A percentile compares a stretch with the other conserved stretches of the same genome.
Evolutionary conservation across 495 filamentous ascomycete genomes (phyloP).

Genomic region (Talaromyces stipitatus): DNA sequence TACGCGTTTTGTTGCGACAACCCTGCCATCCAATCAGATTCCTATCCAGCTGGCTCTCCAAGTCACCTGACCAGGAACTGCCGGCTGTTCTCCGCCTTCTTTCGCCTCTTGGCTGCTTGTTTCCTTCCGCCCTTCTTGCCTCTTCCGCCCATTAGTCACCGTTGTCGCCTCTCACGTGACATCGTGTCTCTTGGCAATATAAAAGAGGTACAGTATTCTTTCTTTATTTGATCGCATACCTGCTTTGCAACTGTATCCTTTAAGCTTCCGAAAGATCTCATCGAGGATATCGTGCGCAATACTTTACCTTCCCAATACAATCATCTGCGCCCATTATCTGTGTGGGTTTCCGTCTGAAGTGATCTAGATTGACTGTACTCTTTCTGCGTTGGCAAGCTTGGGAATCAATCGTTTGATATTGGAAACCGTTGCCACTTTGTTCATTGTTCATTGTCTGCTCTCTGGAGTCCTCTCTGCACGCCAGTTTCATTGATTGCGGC

Average conservation of each 20-base stretch:
- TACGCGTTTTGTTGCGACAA: background rate
- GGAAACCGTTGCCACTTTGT: background rate
- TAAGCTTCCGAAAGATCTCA: background rate
- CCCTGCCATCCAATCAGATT: background rate
- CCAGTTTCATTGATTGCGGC: background rate
- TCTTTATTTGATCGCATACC: conserved; percentile 27
- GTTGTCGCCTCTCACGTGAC: conserved; percentile 35
- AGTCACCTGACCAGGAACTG: conserved; percentile 7
- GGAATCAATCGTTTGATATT: background rate
- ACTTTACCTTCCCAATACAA: background rate
- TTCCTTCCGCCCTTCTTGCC: conserved; percentile 8
- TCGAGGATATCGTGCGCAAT: background rate
- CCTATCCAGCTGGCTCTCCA: conserved; percentile 6
- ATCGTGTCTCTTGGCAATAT: conserved; percentile 35
- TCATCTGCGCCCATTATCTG: background rate
- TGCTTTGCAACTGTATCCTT: background rate
- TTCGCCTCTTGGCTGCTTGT: conserved; percentile 9
- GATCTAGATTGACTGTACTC: background rate
- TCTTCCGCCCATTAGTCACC: conserved; percentile 16
- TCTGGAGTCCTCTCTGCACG: background rate
- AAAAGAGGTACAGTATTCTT: conserved; percentile 36
- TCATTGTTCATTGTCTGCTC: background rate
- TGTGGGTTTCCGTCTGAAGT: background rate
- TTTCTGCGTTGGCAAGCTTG: background rate
- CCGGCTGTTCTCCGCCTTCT: conserved; percentile 2